These are phyloP conservation scores for Trichoderma afroharzianum DNA, from an alignment of 2,329 filamentous ascomycete genomes.

Conservation along the genomic window DNA sequence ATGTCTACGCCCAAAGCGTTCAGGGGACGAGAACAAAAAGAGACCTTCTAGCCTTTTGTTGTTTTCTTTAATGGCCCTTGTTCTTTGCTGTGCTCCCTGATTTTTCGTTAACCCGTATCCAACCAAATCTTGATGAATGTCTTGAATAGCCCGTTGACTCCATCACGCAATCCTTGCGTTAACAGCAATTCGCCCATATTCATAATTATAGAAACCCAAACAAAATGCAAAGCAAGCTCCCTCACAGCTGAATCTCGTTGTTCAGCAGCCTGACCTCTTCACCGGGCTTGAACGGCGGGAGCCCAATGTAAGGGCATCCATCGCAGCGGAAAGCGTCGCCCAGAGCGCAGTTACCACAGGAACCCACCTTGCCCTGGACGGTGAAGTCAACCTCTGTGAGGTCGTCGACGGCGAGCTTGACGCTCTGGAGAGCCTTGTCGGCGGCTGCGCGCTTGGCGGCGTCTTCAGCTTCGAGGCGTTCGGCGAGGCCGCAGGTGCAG, in stretches of 20 bases:
- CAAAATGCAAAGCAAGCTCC: not conserved
- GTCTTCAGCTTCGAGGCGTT: constrained; percentile 84
- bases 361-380: constrained; percentile 93
- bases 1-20: not conserved
- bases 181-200: constrained; percentile 8
- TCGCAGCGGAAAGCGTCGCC: constrained; percentile 84
- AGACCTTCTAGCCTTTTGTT: not conserved
- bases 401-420: constrained; percentile 74
- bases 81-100: not conserved
- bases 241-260: constrained; percentile 77
- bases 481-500: constrained; percentile 89
- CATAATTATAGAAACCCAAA: not conserved
- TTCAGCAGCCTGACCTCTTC: constrained; percentile 89
- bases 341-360: constrained; percentile 88
- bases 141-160: constrained; percentile 1
- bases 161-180: not conserved
- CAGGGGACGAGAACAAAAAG: not conserved
- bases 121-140: constrained; percentile 7
- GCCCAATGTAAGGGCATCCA: constrained; percentile 75
- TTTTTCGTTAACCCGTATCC: constrained; percentile 16
- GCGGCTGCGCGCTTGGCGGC: constrained; percentile 65
- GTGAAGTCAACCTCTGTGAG: constrained; percentile 90
- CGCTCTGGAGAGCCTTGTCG: constrained; percentile 59
- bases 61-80: not conserved
- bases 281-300: constrained; percentile 94